phyloP scores from a whole-genome alignment of 192 early-diverging fungal genomes.

The Radiomyces spectabilis region DNA sequence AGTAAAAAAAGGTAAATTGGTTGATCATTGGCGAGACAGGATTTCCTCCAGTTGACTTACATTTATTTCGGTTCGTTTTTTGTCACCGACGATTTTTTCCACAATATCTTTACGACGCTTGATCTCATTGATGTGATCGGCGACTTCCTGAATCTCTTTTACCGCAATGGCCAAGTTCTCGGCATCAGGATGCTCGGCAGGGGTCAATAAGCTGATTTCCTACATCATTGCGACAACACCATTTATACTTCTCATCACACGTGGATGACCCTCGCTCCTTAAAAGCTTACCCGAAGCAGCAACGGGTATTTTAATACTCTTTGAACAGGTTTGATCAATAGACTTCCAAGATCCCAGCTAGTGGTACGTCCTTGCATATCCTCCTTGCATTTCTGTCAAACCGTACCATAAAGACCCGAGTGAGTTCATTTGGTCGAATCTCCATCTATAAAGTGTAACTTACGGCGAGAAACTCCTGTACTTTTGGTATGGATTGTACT shows the following conservation, averaged over 20 bases:
- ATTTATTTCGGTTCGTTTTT: conserved; percentile 59
- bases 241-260: too few relatives aligned
- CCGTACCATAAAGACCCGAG: too few relatives aligned
- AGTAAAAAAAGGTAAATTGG: neutral
- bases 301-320: conserved; percentile 96
- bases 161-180: conserved; percentile 40
- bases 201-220: conserved; percentile 33
- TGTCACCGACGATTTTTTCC: conserved; percentile 73
- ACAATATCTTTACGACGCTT: conserved; percentile 84
- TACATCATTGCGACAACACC: too few relatives aligned
- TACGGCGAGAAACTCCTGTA: conserved; percentile 44
- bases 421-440: neutral
- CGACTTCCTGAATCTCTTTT: conserved; percentile 52
- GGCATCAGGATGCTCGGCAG: conserved; percentile 46
- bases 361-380: conserved; percentile 63
- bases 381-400: conserved; percentile 49
- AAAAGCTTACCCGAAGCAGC: conserved; percentile 60
- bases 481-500: conserved; percentile 28
- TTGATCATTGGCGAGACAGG: neutral
- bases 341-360: conserved; percentile 86
- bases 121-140: conserved; percentile 78
- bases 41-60: conserved; percentile 44
- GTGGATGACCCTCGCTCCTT: too few relatives aligned
- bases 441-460: conserved; percentile 3
- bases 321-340: conserved; percentile 96